Conservation (phyloP, 192 early-diverging fungal genomes). For the Mortierella alpina region DNA sequence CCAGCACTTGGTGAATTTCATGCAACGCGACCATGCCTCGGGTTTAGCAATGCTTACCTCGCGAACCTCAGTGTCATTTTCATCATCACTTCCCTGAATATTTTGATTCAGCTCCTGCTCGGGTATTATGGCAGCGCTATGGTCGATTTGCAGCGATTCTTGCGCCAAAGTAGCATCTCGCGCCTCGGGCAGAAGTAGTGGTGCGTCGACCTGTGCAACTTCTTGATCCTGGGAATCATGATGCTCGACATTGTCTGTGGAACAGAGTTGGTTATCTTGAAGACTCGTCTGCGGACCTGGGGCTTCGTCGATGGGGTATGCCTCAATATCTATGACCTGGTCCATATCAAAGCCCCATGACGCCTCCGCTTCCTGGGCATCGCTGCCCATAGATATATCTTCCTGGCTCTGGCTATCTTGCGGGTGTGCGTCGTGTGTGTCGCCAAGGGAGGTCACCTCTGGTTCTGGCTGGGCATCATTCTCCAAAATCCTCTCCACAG, state of each 20-base stretch:
- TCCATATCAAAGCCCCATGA: slow-evolving; percentile 44
- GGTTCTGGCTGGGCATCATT: no score
- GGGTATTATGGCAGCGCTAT: neutral
- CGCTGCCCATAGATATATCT: neutral
- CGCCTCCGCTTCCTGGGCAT: slow-evolving; percentile 1
- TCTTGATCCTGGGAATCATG: neutral
- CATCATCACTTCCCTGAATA: slow-evolving; percentile 21
- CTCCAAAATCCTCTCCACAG: no score
- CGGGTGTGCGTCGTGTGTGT: no score
- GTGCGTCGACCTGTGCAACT: no score
- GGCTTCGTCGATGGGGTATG: neutral
- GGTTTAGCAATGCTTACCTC: slow-evolving; percentile 9
- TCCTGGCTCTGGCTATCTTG: no score
- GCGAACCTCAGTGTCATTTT: slow-evolving; percentile 39
- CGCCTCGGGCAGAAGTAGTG: no score
- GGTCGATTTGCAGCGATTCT: no score
- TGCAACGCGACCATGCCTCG: neutral
- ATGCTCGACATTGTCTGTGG: neutral
- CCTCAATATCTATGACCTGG: slow-evolving; percentile 12
- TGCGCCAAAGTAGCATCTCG: no score
- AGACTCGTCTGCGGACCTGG: no score
- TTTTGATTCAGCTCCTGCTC: neutral
- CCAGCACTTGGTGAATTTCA: no score
- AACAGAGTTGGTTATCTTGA: neutral
- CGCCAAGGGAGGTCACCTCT: no score